phyloP scores from a whole-genome alignment of 83 land plant genomes.

The Picea mariana region DNA sequence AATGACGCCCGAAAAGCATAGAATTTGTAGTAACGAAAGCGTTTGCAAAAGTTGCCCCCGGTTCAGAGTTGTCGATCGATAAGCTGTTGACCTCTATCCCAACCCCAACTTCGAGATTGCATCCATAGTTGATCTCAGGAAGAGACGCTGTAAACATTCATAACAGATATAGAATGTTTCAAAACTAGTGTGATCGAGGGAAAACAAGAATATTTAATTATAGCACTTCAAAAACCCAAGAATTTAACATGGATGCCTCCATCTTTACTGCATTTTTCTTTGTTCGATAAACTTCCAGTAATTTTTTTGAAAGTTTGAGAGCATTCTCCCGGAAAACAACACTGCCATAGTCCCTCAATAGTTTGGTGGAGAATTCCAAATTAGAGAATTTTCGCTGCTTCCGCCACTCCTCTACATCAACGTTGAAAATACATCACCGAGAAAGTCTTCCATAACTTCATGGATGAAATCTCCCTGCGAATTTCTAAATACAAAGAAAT shows the following conservation, averaged over 20 bases:
- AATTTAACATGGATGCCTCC: background rate
- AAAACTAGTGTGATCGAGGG: too few species aligned
- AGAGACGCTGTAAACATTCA: slow-evolving; percentile 8
- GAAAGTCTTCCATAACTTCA: slow-evolving; percentile 31
- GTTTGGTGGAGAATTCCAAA: slow-evolving; percentile 46
- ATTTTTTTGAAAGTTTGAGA: slow-evolving; percentile 10
- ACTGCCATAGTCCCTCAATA: slow-evolving; percentile 44
- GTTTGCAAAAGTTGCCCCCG: slow-evolving; percentile 4
- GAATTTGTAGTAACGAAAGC: slow-evolving; percentile 22
- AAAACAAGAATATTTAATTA: too few species aligned
- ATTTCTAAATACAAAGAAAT: background rate
- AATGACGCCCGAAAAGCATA: background rate
- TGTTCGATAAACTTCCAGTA: background rate
- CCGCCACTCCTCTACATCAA: slow-evolving; percentile 59
- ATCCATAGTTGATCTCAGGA: slow-evolving; percentile 21
- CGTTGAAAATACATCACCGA: slow-evolving; percentile 14
- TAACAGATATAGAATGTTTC: too few species aligned
- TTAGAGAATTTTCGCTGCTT: slow-evolving; percentile 50
- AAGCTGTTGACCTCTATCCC: slow-evolving; percentile 19
- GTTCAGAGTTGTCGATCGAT: slow-evolving; percentile 4
- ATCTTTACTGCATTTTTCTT: background rate
- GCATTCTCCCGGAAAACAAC: slow-evolving; percentile 33
- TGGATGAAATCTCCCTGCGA: slow-evolving; percentile 32
- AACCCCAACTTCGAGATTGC: slow-evolving; percentile 23
- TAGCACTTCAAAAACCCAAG: too few species aligned